Percentiles rank a stretch among this genome's conserved stretches.
phyloP scores from a whole-genome alignment of 202 grass and related monocot species.

The Eragrostis tef region DNA sequence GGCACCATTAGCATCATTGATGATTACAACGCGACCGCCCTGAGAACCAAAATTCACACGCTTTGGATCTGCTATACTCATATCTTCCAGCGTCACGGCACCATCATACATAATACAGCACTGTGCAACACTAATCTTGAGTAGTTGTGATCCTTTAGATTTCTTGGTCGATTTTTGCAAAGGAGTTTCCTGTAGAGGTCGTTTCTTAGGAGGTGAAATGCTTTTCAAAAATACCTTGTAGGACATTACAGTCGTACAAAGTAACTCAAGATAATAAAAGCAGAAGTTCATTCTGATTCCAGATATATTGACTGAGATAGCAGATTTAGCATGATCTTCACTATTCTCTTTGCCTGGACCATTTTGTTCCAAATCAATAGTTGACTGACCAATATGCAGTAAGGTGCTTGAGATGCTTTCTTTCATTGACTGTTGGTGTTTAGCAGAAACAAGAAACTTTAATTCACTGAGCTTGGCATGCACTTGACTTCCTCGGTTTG shows the following conservation, averaged over 20 bases:
- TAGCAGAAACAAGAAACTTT: constrained; percentile 59
- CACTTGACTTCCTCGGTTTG: constrained; percentile 66
- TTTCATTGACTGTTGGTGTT: constrained; percentile 60
- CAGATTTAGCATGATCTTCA: constrained; percentile 49
- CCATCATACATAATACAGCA: constrained; percentile 78
- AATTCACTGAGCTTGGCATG: constrained; percentile 70
- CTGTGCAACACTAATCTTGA: constrained; percentile 76
- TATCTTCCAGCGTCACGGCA: constrained; percentile 79
- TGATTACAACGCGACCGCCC: constrained; percentile 81
- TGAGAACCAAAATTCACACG: constrained; percentile 96
- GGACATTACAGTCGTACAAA: constrained; percentile 73
- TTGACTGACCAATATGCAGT: constrained; percentile 63
- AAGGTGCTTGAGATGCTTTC: constrained; percentile 61
- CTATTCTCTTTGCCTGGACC: constrained; percentile 57
- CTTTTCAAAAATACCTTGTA: constrained; percentile 77
- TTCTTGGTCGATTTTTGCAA: constrained; percentile 56
- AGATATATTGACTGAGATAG: constrained; percentile 70
- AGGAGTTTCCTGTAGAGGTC: constrained; percentile 49
- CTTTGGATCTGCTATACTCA: constrained; percentile 79
- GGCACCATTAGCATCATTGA: constrained; percentile 60
- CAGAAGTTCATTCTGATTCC: constrained; percentile 72
- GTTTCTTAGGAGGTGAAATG: constrained; percentile 65
- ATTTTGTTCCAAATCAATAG: constrained; percentile 76
- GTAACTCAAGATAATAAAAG: constrained; percentile 78
- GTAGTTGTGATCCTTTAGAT: constrained; percentile 61